Evolutionary conservation across 306 rosid genomes (phyloP), one percentile per base, ranked within the genome.

Genomic region (Trifolium fragiferum): DNA sequence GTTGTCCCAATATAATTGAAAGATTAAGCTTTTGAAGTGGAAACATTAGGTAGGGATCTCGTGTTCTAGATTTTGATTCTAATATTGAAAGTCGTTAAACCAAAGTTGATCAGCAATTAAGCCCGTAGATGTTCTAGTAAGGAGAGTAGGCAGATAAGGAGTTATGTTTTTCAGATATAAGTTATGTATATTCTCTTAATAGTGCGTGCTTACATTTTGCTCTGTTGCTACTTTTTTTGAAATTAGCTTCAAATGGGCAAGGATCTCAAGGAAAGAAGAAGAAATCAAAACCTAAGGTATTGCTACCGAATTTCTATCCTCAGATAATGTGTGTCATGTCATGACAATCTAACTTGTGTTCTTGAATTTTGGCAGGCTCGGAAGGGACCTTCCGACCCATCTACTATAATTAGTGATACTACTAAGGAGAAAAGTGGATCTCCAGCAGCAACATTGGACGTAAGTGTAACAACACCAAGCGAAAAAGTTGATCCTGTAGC

Each of bases 211-310:
- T 54, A 84, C 66, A 46, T 30, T 30, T 70, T 76, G 8, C 83
- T 82, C 78, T 23, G 25, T 65, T 81, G 57, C 78, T 69, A 21
- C 71, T 49, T 77, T 75, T 74, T 30, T 35, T 66, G 1, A 43
- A 54, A 78, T 77, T 87, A 92, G 96, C 89, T 77, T 73, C 92
- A 74, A 94, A 87, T 86, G 97, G 90, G 67, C 87, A 92, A 90
- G 95, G 88, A 81, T 88, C 99, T 81, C 86, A 87, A 87, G 86
- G 86, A 70, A 92, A 86, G 86, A 84, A 63, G 75, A 69, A 84
- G 65, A 89, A 81, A 85, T 70, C 84, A 72, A 90, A 86, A 87
- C 75, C 78, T 67, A 87, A 86, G 97, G 99, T 94, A 85, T 80
- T 80, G 51, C 54, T 49, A 40, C 20, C 63, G 61, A 72, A 23